Percentiles rank a stretch among this genome's conserved stretches.
phyloP scores from a whole-genome alignment of 2,329 filamentous ascomycete species.

The Beauveria pseudobassiana region DNA sequence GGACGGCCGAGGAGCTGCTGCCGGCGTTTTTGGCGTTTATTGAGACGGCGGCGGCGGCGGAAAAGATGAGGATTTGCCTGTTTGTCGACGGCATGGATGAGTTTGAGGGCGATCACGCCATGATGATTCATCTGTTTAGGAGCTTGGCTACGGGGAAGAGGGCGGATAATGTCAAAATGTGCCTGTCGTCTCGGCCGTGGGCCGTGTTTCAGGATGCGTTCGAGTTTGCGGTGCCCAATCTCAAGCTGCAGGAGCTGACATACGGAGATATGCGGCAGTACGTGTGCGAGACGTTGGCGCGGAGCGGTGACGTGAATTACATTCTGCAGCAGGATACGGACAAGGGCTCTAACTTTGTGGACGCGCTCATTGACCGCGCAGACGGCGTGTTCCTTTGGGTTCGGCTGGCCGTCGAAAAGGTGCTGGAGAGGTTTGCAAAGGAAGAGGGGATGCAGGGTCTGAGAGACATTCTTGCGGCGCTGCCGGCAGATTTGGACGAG shows the following conservation, averaged over 20 bases:
- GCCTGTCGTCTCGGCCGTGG: slow-evolving; percentile 27
- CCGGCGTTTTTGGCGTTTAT: slow-evolving; percentile 19
- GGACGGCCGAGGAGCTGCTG: slow-evolving; percentile 24
- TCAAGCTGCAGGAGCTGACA: slow-evolving; percentile 21
- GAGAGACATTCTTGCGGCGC: slow-evolving; percentile 6
- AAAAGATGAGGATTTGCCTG: slow-evolving; percentile 18
- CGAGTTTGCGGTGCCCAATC: slow-evolving; percentile 18
- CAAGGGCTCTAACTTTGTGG: slow-evolving; percentile 8
- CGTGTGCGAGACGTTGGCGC: slow-evolving; percentile 16
- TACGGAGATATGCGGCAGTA: slow-evolving; percentile 22
- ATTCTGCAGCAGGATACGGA: slow-evolving; percentile 12
- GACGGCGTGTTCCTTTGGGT: slow-evolving; percentile 30
- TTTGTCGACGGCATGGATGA: slow-evolving; percentile 29
- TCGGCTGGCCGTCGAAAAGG: slow-evolving; percentile 21
- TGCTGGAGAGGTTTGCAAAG: slow-evolving; percentile 16
- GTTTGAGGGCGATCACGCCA: slow-evolving; percentile 23
- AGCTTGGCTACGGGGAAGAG: slow-evolving; percentile 14
- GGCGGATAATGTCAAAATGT: slow-evolving; percentile 21
- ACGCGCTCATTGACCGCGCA: slow-evolving; percentile 17
- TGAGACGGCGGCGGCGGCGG: slow-evolving; percentile 13
- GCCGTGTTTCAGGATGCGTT: slow-evolving; percentile 21
- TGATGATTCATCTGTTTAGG: slow-evolving; percentile 23
- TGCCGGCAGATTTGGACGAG: slow-evolving; percentile 21
- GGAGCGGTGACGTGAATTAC: slow-evolving; percentile 12
- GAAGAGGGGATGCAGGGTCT: slow-evolving; percentile 6